These are phyloP conservation scores for Lactarius sp. DNA, from an alignment of 768 basidiomycete species.

Conservation along the genomic window DNA sequence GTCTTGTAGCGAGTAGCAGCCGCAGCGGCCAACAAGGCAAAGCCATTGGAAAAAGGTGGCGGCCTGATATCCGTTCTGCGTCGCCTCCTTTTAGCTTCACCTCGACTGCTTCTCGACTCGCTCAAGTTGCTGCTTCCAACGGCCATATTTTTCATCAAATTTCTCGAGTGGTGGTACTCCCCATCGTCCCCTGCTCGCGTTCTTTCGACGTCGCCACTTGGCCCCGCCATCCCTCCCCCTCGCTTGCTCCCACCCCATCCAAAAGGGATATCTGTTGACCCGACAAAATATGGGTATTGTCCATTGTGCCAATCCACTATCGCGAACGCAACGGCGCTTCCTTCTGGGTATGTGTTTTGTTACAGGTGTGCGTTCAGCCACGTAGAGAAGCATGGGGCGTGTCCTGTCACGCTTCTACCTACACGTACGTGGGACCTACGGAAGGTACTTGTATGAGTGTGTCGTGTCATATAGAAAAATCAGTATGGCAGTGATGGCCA, in stretches of 20 bases:
- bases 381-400: constrained; percentile 69
- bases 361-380: constrained; percentile 87
- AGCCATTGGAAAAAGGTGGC: constrained; percentile 29
- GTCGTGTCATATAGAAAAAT: constrained; percentile 5
- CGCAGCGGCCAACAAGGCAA: constrained; percentile 22
- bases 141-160: constrained; percentile 92
- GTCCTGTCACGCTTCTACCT: constrained; percentile 82
- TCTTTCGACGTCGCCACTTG: constrained; percentile 55
- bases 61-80: constrained; percentile 43
- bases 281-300: constrained; percentile 70
- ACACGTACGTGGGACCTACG: constrained; percentile 76
- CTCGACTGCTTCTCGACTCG: constrained; percentile 67
- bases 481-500: not conserved
- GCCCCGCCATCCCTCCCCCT: constrained; percentile 73
- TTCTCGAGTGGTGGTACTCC: constrained; percentile 99
- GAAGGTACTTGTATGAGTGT: constrained; percentile 66
- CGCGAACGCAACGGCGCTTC: constrained; percentile 83
- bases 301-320: constrained; percentile 70
- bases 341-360: constrained; percentile 93
- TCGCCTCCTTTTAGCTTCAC: constrained; percentile 47
- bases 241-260: constrained; percentile 71
- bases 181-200: constrained; percentile 81
- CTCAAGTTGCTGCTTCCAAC: constrained; percentile 76
- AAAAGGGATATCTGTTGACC: constrained; percentile 60
- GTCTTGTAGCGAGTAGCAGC: constrained; percentile 29